Evolutionary conservation across 768 basidiomycete species (phyloP).

Genomic region (Mycena epipterygia): DNA sequence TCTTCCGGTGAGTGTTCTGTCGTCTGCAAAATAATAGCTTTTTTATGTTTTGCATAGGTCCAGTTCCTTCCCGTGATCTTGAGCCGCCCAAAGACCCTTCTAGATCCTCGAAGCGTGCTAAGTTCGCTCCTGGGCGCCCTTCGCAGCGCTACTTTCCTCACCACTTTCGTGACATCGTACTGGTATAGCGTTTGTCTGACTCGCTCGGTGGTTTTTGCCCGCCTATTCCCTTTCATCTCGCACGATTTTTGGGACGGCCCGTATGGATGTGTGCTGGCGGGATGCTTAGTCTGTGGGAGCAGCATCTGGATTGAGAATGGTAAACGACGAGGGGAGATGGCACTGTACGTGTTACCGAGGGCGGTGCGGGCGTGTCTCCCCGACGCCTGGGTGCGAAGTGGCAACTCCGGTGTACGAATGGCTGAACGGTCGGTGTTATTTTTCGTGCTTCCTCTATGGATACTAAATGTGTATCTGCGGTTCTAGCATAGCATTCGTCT

Average conservation of each 20-base stretch:
- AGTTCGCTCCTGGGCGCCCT: constrained; percentile 63
- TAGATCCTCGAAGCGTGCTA: constrained; percentile 58
- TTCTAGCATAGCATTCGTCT: constrained; percentile 59
- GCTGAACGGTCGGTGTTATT: constrained; percentile 68
- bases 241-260: constrained; percentile 89
- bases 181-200: constrained; percentile 81
- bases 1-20: constrained; percentile 68
- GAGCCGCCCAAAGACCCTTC: constrained; percentile 66
- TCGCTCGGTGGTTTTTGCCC: constrained; percentile 75
- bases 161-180: constrained; percentile 77
- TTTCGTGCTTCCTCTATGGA: neutral
- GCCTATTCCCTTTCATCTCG: constrained; percentile 73
- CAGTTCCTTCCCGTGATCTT: constrained; percentile 78
- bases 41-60: constrained; percentile 57
- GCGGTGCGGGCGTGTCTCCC: constrained; percentile 78
- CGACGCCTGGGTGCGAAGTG: constrained; percentile 62
- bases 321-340: constrained; percentile 81
- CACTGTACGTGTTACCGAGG: constrained; percentile 81
- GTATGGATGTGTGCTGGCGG: constrained; percentile 73
- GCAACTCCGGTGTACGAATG: constrained; percentile 53
- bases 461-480: neutral
- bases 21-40: neutral
- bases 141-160: constrained; percentile 80
- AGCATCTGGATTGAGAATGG: constrained; percentile 87
- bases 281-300: constrained; percentile 77